Conservation (phyloP, 2,329 filamentous ascomycete species). For the Aspergillus aculeatinus region DNA sequence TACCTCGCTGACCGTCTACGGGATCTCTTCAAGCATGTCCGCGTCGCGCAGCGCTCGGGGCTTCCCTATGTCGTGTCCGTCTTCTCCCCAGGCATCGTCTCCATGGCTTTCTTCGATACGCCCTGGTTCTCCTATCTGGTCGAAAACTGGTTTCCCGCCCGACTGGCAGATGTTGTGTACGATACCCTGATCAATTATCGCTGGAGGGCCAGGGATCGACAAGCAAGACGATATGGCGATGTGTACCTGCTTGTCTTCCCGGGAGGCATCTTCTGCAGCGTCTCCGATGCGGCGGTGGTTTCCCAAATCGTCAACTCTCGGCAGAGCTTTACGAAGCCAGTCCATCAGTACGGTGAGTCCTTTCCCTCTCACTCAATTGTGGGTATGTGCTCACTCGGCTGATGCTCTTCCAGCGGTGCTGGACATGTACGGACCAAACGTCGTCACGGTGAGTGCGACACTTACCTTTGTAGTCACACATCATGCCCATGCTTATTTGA, state of each 20-base stretch:
- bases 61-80: constrained; percentile 16
- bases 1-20: constrained; percentile 3
- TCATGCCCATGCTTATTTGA: background rate
- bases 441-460: constrained; percentile 28
- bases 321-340: constrained; percentile 18
- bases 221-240: constrained; percentile 13
- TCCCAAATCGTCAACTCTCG: constrained; percentile 17
- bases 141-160: constrained; percentile 12
- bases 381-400: background rate
- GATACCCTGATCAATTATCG: constrained; percentile 11
- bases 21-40: constrained; percentile 26
- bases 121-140: constrained; percentile 11
- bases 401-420: constrained; percentile 17
- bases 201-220: constrained; percentile 18
- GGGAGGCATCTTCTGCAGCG: constrained; percentile 10
- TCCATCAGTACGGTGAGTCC: constrained; percentile 4
- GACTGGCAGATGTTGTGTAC: constrained; percentile 15
- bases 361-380: background rate
- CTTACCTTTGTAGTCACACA: background rate
- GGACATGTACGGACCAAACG: constrained; percentile 35
- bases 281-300: constrained; percentile 20
- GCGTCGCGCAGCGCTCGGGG: constrained; percentile 7
- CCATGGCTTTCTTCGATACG: constrained; percentile 4
- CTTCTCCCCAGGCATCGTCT: background rate
- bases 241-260: constrained; percentile 18